Percentiles rank a stretch among this genome's conserved stretches.
phyloP scores from a whole-genome alignment of 306 rosid genomes.

The Erythrophleum fordii region DNA sequence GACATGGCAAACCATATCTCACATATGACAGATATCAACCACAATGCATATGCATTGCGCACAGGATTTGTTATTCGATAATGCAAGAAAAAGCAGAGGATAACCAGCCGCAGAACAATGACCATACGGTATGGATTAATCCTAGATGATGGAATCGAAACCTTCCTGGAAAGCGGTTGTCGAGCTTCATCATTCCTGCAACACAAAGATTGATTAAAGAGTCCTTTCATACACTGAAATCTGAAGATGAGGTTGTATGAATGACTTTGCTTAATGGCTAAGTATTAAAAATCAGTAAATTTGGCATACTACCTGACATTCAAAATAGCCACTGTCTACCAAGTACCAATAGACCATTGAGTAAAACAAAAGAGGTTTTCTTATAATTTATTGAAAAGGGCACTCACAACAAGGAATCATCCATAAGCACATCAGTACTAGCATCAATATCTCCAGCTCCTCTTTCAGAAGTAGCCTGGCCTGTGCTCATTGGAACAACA shows the following conservation, averaged over 20 bases:
- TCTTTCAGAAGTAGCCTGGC: conserved; percentile 92
- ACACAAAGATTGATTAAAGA: conserved; percentile 8
- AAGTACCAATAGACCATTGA: conserved; percentile 23
- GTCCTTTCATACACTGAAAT: conserved; percentile 11
- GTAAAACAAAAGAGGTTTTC: background rate
- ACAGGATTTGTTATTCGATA: conserved; percentile 90
- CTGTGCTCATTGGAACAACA: conserved; percentile 83
- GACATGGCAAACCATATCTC: conserved; percentile 96
- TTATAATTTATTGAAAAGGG: conserved; percentile 25
- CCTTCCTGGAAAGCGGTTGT: conserved; percentile 92
- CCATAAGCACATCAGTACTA: conserved; percentile 83
- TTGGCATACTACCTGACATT: background rate
- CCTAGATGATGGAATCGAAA: conserved; percentile 87
- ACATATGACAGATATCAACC: conserved; percentile 89
- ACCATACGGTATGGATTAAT: conserved; percentile 92
- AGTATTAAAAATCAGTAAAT: conserved; percentile 1
- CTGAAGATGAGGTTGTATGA: conserved; percentile 17
- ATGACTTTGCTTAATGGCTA: conserved; percentile 10
- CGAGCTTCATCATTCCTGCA: conserved; percentile 91
- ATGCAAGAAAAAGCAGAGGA: conserved; percentile 79
- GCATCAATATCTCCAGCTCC: conserved; percentile 97
- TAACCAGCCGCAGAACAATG: conserved; percentile 78
- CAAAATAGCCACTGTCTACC: conserved; percentile 1
- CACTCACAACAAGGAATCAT: conserved; percentile 85
- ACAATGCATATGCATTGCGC: conserved; percentile 77